phyloP scores from a whole-genome alignment of 345 rosid species.

The Adansonia digitata region DNA sequence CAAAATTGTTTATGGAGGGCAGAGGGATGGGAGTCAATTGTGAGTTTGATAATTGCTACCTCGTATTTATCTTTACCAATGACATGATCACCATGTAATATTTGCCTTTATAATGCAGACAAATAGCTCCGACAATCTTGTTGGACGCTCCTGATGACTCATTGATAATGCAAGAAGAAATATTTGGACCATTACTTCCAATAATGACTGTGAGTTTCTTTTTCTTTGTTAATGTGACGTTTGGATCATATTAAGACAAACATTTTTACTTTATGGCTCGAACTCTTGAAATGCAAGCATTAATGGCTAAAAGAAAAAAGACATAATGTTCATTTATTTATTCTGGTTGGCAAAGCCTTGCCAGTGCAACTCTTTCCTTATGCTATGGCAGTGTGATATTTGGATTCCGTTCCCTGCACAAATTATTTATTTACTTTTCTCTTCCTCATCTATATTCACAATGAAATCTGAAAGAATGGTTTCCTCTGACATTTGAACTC shows the following conservation, averaged over 20 bases:
- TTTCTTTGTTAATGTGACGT: not conserved
- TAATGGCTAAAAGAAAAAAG: not conserved
- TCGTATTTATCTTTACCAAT: not conserved
- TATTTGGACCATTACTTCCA: constrained; percentile 97
- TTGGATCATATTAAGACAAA: not conserved
- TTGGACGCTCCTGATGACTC: constrained; percentile 74
- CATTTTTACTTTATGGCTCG: not conserved
- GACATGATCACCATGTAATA: not conserved
- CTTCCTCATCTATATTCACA: not conserved
- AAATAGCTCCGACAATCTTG: constrained; percentile 84
- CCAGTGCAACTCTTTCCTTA: not conserved
- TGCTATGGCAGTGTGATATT: not conserved
- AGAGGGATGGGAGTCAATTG: constrained; percentile 61
- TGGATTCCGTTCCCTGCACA: not conserved
- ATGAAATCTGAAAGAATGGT: not conserved
- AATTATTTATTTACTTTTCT: not conserved
- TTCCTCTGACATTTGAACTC: not conserved
- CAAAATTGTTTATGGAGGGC: constrained; percentile 76
- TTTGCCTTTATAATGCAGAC: constrained; percentile 34
- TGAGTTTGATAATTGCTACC: constrained; percentile 32
- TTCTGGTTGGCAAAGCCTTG: not conserved
- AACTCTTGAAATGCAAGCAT: not conserved
- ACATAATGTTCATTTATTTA: not conserved
- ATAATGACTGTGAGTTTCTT: constrained; percentile 34
- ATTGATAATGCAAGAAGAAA: constrained; percentile 82